Base-by-base conservation (phyloP, 805 yeast genomes). In the Vanderwaltozyma verrucispora region DNA sequence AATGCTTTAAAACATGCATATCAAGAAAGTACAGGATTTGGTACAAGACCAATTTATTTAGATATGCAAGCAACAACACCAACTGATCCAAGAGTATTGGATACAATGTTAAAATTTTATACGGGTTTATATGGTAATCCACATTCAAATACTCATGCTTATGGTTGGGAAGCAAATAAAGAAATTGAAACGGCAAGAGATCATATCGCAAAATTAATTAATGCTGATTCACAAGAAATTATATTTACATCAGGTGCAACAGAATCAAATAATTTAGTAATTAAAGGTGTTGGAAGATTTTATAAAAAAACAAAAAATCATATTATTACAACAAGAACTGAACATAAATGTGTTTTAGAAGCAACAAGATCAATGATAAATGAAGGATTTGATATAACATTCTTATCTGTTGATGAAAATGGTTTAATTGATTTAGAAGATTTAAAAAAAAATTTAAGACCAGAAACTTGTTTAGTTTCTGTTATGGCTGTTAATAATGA, bases 1-100 rank as follows among this genome's bases (percentile, higher is more conserved):
- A 48, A 52, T 8, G 62, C 63, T 23, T 43, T 63, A 24, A 62
- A 55, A 17, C 61, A 58, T 45, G 69, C 70, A 1, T 66, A 64
- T 44, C 52, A 56, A 35, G 58, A 56, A 28, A 63, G 64, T 36
- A 62, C 65, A 4, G 54, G 62, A 12, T 64, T 65, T 50, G 94
- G 92, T 36, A 68, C 81, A 9, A 74, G 96, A 50, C 98, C 99
- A 9, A 92, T 92, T 45, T 92, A 92, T 62, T 65, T 92, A 53
- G 99, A 92, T 54, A 88, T 88, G 73, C 99, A 92, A 65, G 97
- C 98, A 23, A 92, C 99, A 0, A 89, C 99, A 0, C 98, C 97
- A 20, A 83, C 92, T 1, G 99, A 92, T 57, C 98, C 98, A 24
- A 71, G 99, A 39, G 99, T 92, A 9, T 64, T 92, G 48, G 95